Conservation (phyloP, 139 green algal species). For the Micractinium conductrix region DNA sequence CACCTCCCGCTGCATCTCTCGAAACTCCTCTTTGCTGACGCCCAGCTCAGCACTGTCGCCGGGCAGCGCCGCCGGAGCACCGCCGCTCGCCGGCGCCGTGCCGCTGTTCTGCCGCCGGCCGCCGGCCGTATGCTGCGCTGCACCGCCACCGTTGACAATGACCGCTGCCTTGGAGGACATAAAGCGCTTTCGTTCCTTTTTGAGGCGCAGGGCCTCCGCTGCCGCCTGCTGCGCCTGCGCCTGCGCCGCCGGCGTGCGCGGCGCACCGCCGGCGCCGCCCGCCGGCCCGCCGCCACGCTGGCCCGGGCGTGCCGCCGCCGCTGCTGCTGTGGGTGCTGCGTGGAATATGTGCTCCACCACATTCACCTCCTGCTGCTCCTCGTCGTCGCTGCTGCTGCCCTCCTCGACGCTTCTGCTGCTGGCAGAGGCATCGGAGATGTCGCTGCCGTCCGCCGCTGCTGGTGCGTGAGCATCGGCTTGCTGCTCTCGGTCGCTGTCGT, state of each 20-base stretch:
- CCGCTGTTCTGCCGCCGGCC: neutral
- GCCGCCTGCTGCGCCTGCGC: neutral
- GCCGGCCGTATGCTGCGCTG: neutral
- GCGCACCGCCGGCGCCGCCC: neutral
- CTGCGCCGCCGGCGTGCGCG: neutral
- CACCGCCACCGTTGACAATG: neutral
- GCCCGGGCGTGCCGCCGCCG: neutral
- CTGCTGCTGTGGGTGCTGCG: neutral
- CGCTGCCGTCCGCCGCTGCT: neutral
- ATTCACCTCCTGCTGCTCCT: neutral
- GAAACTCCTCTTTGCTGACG: conserved; percentile 56
- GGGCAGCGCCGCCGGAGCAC: neutral
- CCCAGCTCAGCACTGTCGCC: conserved; percentile 9
- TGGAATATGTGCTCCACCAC: conserved; percentile 41
- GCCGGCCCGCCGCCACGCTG: neutral
- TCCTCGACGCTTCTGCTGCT: neutral
- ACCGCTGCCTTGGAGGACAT: conserved; percentile 68
- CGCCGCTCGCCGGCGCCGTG: neutral
- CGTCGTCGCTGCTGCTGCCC: neutral
- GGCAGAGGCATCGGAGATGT: neutral
- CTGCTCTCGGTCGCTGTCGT: neutral
- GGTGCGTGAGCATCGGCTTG: neutral
- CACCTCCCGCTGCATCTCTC: conserved; percentile 62
- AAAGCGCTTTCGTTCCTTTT: conserved; percentile 61
- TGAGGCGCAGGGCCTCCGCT: neutral